Base-by-base conservation (phyloP, 768 basidiomycete species). In the Boletus rufocinnamomeus region DNA sequence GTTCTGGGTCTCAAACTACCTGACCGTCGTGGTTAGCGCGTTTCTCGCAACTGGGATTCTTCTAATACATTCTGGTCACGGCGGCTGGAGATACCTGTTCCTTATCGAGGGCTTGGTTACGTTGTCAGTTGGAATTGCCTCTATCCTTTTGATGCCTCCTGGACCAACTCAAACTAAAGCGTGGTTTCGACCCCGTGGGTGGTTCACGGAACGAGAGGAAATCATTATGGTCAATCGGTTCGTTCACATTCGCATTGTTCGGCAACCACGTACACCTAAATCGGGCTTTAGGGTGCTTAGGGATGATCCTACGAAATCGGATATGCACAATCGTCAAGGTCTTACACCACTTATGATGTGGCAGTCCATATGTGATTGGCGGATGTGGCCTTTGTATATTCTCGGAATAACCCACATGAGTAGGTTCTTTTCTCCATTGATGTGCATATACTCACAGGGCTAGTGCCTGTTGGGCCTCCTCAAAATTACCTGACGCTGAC, bases 301-400 rank as follows among this genome's bases (percentile, higher is more conserved):
- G 8, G 84, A 85, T 65, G 84, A 86, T 66, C 84, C 84, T 13
- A 75, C 79, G 9, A 85, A 84, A 72, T 51, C 50, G 4, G 82
- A 83, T 60, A 85, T 87, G 86, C 85, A 86, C 69, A 87, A 87
- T 60, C 81, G 86, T 27, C 79, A 88, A 71, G 83, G 80, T 0
- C 66, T 88, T 11, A 76, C 80, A 0, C 38, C 77, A 21, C 78
- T 75, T 62, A 74, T 80, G 6, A 66, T 86, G 6, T 85, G 81
- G 79, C 69, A 66, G 7, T 81, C 84, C 0, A 56, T 84, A 6
- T 77, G 76, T 43, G 85, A 88, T 67, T 86, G 80, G 59, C 84
- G 85, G 62, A 70, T 86, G 28, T 87, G 87, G 86, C 86, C 87
- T 0, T 59, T 89, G 35, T 89, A 89, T 62, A 69, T 77, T 27